Conservation (phyloP, 2,329 filamentous ascomycete species). For the Calonectria montana region DNA sequence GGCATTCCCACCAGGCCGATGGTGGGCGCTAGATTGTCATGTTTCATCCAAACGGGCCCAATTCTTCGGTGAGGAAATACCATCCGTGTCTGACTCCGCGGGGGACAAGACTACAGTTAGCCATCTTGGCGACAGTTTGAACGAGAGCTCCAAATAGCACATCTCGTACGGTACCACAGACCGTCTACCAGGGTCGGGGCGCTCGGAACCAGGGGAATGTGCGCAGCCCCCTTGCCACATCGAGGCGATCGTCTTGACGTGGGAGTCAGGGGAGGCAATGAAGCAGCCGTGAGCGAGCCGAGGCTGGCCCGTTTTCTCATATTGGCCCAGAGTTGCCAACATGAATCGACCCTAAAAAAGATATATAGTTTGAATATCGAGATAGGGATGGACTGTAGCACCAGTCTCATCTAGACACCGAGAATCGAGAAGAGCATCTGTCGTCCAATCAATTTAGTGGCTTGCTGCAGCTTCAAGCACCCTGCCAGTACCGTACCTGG, state of each 20-base stretch:
- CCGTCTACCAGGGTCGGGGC: conserved; percentile 10
- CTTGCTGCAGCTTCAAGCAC: neutral
- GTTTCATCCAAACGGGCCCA: neutral
- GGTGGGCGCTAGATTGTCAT: neutral
- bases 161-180: neutral
- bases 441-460: neutral
- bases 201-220: conserved; percentile 16
- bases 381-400: conserved; percentile 10
- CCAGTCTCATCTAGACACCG: conserved; percentile 17
- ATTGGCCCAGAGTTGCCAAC: neutral
- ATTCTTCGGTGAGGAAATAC: neutral
- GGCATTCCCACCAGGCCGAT: neutral
- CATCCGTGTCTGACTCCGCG: neutral
- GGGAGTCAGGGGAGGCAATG: conserved; percentile 17
- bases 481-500: neutral
- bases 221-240: conserved; percentile 20
- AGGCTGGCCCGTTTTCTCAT: neutral
- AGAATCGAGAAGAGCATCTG: neutral
- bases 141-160: conserved; percentile 1
- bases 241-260: conserved; percentile 19
- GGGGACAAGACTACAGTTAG: neutral
- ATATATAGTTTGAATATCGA: neutral
- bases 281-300: neutral
- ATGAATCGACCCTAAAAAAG: neutral
- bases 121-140: neutral